Conservation (phyloP, 2,329 filamentous ascomycete species). For the Tolypocladium ovalisporum region DNA sequence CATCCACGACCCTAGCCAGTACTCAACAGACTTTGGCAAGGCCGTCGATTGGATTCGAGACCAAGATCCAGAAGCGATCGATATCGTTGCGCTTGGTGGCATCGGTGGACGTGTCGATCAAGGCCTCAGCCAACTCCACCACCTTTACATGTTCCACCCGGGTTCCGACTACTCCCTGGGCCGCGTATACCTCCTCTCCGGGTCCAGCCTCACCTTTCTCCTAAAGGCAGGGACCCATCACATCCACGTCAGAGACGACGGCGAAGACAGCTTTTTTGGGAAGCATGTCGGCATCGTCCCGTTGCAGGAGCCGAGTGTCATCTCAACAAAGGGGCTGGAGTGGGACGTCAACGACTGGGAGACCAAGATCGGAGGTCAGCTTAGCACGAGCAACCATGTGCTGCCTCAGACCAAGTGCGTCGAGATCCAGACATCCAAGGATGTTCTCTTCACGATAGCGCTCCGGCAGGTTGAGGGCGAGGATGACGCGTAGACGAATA, state of each 20-base stretch:
- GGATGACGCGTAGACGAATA: constrained; percentile 16
- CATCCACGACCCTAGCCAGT: constrained; percentile 65
- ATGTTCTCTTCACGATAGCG: constrained; percentile 68
- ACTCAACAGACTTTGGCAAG: constrained; percentile 88
- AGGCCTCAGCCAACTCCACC: constrained; percentile 78
- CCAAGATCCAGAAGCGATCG: constrained; percentile 22
- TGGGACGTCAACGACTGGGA: constrained; percentile 85
- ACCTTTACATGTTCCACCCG: constrained; percentile 58
- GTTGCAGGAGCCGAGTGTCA: constrained; percentile 63
- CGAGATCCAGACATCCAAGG: constrained; percentile 48
- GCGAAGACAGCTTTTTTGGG: constrained; percentile 46
- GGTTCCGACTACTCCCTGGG: constrained; percentile 38
- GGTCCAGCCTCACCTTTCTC: constrained; percentile 71
- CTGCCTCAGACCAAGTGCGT: constrained; percentile 46
- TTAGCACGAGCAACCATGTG: constrained; percentile 78
- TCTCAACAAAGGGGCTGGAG: constrained; percentile 70
- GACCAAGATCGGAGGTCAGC: constrained; percentile 60
- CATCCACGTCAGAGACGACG: constrained; percentile 50
- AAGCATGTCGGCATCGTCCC: constrained; percentile 83
- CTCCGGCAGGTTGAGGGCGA: constrained; percentile 29
- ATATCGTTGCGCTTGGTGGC: constrained; percentile 76
- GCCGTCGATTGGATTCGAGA: constrained; percentile 51
- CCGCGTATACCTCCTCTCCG: constrained; percentile 68
- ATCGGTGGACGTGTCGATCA: constrained; percentile 89
- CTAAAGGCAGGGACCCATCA: constrained; percentile 57